These are phyloP conservation scores for Amanita pseudoporphyria DNA, from an alignment of 768 basidiomycete species.

Conservation along the genomic window DNA sequence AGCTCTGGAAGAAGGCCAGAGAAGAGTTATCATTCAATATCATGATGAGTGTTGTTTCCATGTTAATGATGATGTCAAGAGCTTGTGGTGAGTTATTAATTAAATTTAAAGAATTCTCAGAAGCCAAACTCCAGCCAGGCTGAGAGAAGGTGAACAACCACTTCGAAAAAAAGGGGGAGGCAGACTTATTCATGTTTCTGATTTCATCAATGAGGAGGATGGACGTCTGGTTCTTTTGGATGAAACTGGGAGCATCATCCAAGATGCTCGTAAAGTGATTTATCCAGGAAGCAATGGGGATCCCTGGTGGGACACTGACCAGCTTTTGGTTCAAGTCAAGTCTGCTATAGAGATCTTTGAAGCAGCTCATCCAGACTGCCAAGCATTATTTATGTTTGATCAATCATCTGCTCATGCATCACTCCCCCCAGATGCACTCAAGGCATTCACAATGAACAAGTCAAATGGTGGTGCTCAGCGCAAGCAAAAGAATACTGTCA, in stretches of 20 bases:
- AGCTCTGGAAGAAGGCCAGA: conserved; percentile 14
- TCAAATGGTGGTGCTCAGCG: conserved; percentile 28
- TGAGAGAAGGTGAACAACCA: conserved; percentile 15
- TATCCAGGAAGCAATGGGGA: conserved; percentile 30
- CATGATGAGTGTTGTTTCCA: conserved; percentile 24
- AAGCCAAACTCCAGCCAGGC: conserved; percentile 7
- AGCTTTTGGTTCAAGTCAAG: conserved; percentile 24
- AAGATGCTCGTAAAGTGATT: conserved; percentile 26
- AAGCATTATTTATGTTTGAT: conserved; percentile 29
- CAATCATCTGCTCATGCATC: conserved; percentile 32
- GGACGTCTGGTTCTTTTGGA: conserved; percentile 21
- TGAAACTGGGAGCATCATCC: conserved; percentile 15
- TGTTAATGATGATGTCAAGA: no score
- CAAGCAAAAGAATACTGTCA: conserved; percentile 24
- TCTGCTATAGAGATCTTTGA: conserved; percentile 27
- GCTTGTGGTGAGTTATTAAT: no score
- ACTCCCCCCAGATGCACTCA: conserved; percentile 27
- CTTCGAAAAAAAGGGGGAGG: conserved; percentile 25
- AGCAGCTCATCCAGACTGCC: conserved; percentile 20
- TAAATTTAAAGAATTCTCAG: no score
- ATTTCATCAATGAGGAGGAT: conserved; percentile 26
- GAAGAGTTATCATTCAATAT: conserved; percentile 17
- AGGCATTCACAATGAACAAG: conserved; percentile 34
- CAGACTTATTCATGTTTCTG: conserved; percentile 28
- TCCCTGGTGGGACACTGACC: conserved; percentile 28